These are phyloP conservation scores for Talaromyces wortmannii DNA, from an alignment of 495 filamentous ascomycete genomes.

Conservation along the genomic window DNA sequence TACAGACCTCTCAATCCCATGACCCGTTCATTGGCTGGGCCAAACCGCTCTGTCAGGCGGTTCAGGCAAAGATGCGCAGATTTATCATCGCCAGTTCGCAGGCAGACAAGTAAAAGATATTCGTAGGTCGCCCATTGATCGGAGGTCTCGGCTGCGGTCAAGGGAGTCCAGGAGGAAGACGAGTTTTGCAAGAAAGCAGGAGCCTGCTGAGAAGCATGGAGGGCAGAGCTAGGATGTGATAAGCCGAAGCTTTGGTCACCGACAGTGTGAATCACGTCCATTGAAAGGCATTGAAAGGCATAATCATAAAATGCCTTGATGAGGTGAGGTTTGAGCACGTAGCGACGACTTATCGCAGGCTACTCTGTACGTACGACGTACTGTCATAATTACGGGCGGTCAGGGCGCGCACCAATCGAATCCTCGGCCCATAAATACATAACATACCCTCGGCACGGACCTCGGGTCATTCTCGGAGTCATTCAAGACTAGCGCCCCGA, in stretches of 20 bases:
- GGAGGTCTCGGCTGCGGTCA: slow-evolving; percentile 53
- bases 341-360: no score
- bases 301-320: neutral
- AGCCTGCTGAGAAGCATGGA: slow-evolving; percentile 73
- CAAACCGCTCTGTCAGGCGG: slow-evolving; percentile 71
- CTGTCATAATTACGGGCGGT: no score
- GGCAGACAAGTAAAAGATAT: slow-evolving; percentile 73
- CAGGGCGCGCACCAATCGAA: no score
- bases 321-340: no score
- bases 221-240: slow-evolving; percentile 41
- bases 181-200: slow-evolving; percentile 57
- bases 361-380: no score
- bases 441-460: no score
- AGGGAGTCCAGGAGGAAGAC: slow-evolving; percentile 39
- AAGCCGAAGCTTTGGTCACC: slow-evolving; percentile 3
- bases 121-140: slow-evolving; percentile 80
- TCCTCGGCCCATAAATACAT: no score
- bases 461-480: neutral
- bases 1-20: slow-evolving; percentile 77
- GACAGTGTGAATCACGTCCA: neutral
- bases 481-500: neutral
- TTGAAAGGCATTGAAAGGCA: neutral
- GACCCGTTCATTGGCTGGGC: slow-evolving; percentile 71
- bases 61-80: slow-evolving; percentile 69
- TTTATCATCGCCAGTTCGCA: slow-evolving; percentile 78